Evolutionary conservation across 768 basidiomycete genomes (phyloP), one percentile per base, ranked within the genome.

Genomic region (Trametes maxima): DNA sequence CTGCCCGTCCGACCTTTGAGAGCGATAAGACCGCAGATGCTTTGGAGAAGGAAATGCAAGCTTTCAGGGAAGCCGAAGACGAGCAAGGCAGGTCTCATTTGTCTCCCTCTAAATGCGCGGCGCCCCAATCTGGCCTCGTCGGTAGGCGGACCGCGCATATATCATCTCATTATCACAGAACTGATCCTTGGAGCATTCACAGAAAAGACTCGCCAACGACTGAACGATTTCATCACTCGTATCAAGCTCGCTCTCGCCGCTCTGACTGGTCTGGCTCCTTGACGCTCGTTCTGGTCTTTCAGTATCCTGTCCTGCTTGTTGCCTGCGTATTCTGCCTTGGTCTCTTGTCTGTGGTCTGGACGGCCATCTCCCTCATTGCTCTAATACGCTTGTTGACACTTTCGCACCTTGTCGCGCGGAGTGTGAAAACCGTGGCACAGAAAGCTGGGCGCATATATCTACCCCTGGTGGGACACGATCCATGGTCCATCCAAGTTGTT

Each of bases 11-110:
- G 2, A 56, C 67, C 14, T 65, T 69, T 45, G 75, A 76, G 62
- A 71, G 67, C 36, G 69, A 74, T n/a, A 57, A 28, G 19, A 69
- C 64, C 11, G 69, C 72, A 3, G 68, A 69, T 19, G 56, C 57
- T 22, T 67, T 74, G 22, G 72, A 74, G 54, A 66, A 67, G 36
- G 70, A 73, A 21, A 65, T 77, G 37, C 65, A 70, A 40, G 49
- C 21, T 0, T 48, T 77, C 17, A 66, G 71, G 25, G 66, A 66
- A 7, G 60, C 63, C 17, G 76, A 77, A 60, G 61, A 66, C 44
- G 72, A 75, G 65, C 76, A 77, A 75, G 76, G 76, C 73, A 74
- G 52, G 75, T 75, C 67, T 48, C 59, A 51, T 56, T 10, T 48
- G 44, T 55, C 39, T 14, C 60, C 35, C 19, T 12, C 54, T 42